Base-by-base conservation (phyloP, 768 basidiomycete genomes). In the Russula ochroleuca region DNA sequence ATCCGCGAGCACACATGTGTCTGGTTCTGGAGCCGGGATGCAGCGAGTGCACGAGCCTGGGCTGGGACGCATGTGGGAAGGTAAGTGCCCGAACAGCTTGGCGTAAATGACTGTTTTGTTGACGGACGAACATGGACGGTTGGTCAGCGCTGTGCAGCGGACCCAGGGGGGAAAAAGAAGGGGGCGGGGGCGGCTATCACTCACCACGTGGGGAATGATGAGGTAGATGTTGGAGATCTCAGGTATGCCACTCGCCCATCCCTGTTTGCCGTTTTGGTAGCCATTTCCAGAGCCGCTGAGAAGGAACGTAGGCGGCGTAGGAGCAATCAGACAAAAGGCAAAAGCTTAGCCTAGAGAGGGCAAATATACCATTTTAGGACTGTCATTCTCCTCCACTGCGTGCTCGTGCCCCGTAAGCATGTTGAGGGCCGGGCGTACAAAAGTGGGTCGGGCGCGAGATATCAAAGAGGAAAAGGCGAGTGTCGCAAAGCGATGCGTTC, bases 401-500 rank as follows among this genome's bases (percentile, higher is more conserved):
- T 87, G 85, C 62, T 94, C 92, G 68, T 86, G 91, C 73, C 93
- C 92, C 25, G 79, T 80, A 67, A 92, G 78, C 6, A 84, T 86
- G 61, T 85, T 85, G 47, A 86, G 77, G 40, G 94, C 77, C 19
- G 87, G 85, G 31, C 87, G 85, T 25, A 95, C 72, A 80, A 53
- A 92, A 84, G 72, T 96, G 94, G 53, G 84, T 80, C 0, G 92
- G 85, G 62, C 89, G 86, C 61, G 85, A 80, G 49, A 94, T 87
- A 68, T 95, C 93, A 61, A 94, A 82, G 9, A 92, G 76, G 62
- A 83, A 85, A 47, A 87, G 5, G 88, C 93, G 33, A 95, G 85
- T 61, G 90, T 81, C 49, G 91, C 86, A 70, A 91, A 94, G 51
- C 91, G 88, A 69, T 81, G 81, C 43, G 93, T 91, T 61, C 93